phyloP scores from a whole-genome alignment of 495 filamentous ascomycete species.

The Tuber calosporum region DNA sequence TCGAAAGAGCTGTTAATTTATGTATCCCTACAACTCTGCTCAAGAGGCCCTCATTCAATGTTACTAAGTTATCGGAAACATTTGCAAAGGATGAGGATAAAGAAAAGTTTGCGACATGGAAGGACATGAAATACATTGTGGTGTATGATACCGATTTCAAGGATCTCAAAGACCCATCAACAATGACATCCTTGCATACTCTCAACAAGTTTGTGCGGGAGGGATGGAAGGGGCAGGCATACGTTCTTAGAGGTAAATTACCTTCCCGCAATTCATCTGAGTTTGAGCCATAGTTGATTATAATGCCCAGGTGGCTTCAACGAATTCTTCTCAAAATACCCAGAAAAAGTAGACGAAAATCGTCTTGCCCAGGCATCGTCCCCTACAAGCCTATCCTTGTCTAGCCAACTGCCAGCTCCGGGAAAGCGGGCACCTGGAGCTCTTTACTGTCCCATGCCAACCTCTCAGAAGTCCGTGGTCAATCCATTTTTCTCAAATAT shows the following conservation, averaged over 20 bases:
- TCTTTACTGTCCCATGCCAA: conserved; percentile 63
- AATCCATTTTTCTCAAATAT: conserved; percentile 97
- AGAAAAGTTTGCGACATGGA: conserved; percentile 70
- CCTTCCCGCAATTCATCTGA: conserved; percentile 32
- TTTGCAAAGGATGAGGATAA: conserved; percentile 71
- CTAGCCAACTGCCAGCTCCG: conserved; percentile 50
- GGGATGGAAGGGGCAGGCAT: conserved; percentile 66
- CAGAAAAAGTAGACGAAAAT: conserved; percentile 48
- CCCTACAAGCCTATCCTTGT: conserved; percentile 48
- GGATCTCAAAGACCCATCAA: conserved; percentile 68
- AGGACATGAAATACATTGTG: conserved; percentile 62
- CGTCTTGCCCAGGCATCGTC: conserved; percentile 45
- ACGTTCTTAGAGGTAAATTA: conserved; percentile 56
- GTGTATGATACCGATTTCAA: conserved; percentile 77
- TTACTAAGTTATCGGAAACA: conserved; percentile 80
- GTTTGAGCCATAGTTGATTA: conserved; percentile 12
- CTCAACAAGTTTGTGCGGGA: conserved; percentile 86
- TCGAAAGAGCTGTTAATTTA: conserved; percentile 74
- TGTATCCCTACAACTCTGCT: conserved; percentile 92
- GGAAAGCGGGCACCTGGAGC: conserved; percentile 73
- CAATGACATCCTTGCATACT: conserved; percentile 64
- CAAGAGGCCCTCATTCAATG: conserved; percentile 83
- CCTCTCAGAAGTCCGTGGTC: conserved; percentile 53
- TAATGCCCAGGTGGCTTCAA: conserved; percentile 48
- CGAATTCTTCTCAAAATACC: conserved; percentile 48